phyloP scores from a whole-genome alignment of 2,329 filamentous ascomycete species.

The Neonectria magnoliae region DNA sequence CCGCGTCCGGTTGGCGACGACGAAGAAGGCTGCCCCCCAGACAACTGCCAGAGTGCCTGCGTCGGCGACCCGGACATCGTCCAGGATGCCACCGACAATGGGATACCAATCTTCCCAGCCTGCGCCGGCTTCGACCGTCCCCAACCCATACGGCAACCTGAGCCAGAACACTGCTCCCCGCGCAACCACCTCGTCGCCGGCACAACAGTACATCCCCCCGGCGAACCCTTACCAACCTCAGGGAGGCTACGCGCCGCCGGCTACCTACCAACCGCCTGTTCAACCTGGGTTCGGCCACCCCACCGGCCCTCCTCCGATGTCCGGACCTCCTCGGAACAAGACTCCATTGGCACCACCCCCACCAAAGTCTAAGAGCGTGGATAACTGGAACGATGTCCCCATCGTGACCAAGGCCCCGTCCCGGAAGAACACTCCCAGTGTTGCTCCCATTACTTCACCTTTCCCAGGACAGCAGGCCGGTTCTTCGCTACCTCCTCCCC shows the following conservation, averaged over 20 bases:
- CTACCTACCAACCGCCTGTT: constrained; percentile 63
- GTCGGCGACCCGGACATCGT: constrained; percentile 48
- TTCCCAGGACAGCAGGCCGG: constrained; percentile 76
- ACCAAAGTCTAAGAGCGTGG: constrained; percentile 74
- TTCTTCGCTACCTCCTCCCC: constrained; percentile 66
- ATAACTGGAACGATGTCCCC: constrained; percentile 95
- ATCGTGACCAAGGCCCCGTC: constrained; percentile 76
- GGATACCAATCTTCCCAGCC: constrained; percentile 62
- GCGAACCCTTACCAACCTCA: constrained; percentile 50
- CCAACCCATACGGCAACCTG: constrained; percentile 55
- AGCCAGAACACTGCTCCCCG: constrained; percentile 44
- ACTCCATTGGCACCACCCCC: constrained; percentile 76
- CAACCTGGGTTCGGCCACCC: constrained; percentile 52
- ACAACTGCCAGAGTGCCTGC: constrained; percentile 36
- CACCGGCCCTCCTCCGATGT: constrained; percentile 47
- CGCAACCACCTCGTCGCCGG: constrained; percentile 34
- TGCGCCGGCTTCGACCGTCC: constrained; percentile 33
- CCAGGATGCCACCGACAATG: constrained; percentile 53
- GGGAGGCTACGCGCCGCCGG: constrained; percentile 35
- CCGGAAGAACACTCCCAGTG: constrained; percentile 78
- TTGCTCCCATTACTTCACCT: constrained; percentile 76
- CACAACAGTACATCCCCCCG: constrained; percentile 51
- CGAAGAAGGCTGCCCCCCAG: constrained; percentile 58
- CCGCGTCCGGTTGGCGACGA: constrained; percentile 85
- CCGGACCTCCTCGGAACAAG: constrained; percentile 64